phyloP scores from a whole-genome alignment of 768 basidiomycete genomes.

The Trametes cinnabarina region DNA sequence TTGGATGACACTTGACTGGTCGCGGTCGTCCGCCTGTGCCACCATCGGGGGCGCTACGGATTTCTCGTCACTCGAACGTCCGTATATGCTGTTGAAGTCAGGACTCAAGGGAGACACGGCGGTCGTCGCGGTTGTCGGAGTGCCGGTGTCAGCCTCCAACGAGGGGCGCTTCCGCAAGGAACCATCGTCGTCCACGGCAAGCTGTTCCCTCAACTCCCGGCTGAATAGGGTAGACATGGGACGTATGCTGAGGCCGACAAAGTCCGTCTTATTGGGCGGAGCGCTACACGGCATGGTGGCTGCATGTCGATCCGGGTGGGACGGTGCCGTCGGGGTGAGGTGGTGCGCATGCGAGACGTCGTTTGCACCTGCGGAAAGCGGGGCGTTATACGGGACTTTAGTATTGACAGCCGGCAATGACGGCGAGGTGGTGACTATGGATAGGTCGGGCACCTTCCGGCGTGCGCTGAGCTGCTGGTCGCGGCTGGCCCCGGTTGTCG shows the following conservation, averaged over 20 bases:
- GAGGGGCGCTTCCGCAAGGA: slow-evolving; percentile 31
- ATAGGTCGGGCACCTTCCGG: slow-evolving; percentile 28
- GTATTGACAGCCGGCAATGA: slow-evolving; percentile 3
- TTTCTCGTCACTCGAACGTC: slow-evolving; percentile 30
- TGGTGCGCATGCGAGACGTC: slow-evolving; percentile 13
- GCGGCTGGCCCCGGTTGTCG: neutral
- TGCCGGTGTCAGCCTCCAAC: slow-evolving; percentile 44
- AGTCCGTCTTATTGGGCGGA: slow-evolving; percentile 60
- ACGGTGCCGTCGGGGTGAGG: slow-evolving; percentile 22
- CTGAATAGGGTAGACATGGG: slow-evolving; percentile 78
- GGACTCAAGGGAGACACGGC: slow-evolving; percentile 52
- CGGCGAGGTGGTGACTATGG: slow-evolving; percentile 25
- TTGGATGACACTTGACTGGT: slow-evolving; percentile 45
- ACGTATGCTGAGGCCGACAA: slow-evolving; percentile 65
- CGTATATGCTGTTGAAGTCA: slow-evolving; percentile 26
- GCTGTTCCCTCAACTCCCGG: slow-evolving; percentile 55
- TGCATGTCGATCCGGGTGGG: slow-evolving; percentile 6
- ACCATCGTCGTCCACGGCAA: slow-evolving; percentile 26
- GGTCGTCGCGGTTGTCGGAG: slow-evolving; percentile 49
- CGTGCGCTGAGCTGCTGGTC: slow-evolving; percentile 26
- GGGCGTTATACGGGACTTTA: slow-evolving; percentile 11
- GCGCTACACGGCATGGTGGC: slow-evolving; percentile 48
- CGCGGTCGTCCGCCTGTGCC: slow-evolving; percentile 34
- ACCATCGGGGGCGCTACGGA: slow-evolving; percentile 13
- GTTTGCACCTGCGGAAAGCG: slow-evolving; percentile 16